Evolutionary conservation across 2,329 filamentous ascomycete species (phyloP), one percentile per base, ranked within the genome.

Genomic region (Cordyceps cateniannulata): DNA sequence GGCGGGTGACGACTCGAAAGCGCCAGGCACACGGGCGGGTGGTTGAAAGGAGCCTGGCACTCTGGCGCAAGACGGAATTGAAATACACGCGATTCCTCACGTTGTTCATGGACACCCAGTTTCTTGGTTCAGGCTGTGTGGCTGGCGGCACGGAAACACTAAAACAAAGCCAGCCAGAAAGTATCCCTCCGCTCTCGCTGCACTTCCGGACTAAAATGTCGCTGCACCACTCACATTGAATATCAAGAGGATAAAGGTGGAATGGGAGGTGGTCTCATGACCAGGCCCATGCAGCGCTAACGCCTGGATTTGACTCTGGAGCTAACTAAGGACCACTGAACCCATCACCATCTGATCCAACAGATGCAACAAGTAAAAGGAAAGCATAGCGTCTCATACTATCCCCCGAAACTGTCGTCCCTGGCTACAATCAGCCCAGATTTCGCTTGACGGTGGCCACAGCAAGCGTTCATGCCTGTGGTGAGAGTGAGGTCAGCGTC

Each of bases 241-340:
- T 51, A 35, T 22, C 35, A 32, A 38, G 56, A 35, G 38, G 53
- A 25, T 56, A 62, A 51, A 62, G 64, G 62, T 63, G 66, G 65
- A 66, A 66, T 67, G 62, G 61, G 60, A 64, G 52, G 53, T 63
- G 68, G 68, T 71, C 69, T 65, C 69, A 70, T 70, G 69, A 71
- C 69, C 69, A 62, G 62, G 62, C 63, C 60, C 62, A 66, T 66
- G 65, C 66, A 64, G 68, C 68, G 69, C 69, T 69, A 71, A 68
- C 59, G 54, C 50, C 50, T 44, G 42, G 24, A 54, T 62, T 62
- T 62, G 52, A 56, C 42, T 62, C 49, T 54, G 25, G 49, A 61
- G 59, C 50, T 47, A 40, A 40, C 10, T n/a, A 35, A 53, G 49
- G 57, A 38, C 53, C 53, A 61, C 47, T 48, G 35, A 51, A 47